Percentiles rank a stretch among this genome's conserved stretches.
Conservation (phyloP, 1,284 basidiomycete species). For the Vanrija sp. region DNA sequence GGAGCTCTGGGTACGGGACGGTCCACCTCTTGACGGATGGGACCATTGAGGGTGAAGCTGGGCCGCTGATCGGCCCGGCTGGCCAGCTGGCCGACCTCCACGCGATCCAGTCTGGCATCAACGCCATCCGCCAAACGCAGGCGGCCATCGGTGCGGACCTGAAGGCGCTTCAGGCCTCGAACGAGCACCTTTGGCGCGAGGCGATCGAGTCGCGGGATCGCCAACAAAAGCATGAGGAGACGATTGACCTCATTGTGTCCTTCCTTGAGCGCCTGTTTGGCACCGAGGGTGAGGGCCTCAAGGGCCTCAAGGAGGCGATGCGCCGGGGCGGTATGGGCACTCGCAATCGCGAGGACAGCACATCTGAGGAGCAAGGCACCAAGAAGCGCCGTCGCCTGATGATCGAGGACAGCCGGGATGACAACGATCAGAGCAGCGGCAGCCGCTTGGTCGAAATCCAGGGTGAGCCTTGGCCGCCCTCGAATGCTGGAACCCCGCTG, state of each 20-base stretch:
- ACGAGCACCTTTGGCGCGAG: slow-evolving; percentile 89
- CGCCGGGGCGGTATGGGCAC: slow-evolving; percentile 25
- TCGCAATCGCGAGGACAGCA: slow-evolving; percentile 27
- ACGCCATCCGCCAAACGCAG: slow-evolving; percentile 87
- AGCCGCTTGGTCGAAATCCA: slow-evolving; percentile 33
- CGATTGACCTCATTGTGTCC: slow-evolving; percentile 91
- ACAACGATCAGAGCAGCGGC: neutral
- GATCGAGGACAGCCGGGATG: slow-evolving; percentile 36
- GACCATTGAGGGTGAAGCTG: slow-evolving; percentile 37
- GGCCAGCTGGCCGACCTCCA: slow-evolving; percentile 36
- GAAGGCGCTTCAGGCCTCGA: slow-evolving; percentile 79
- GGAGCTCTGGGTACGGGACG: slow-evolving; percentile 10
- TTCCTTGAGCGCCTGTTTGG: slow-evolving; percentile 94
- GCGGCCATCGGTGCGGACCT: slow-evolving; percentile 81
- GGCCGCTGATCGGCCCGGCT: slow-evolving; percentile 22
- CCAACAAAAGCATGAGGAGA: slow-evolving; percentile 89
- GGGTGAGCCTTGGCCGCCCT: slow-evolving; percentile 23
- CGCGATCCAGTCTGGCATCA: slow-evolving; percentile 62
- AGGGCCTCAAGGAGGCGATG: slow-evolving; percentile 43
- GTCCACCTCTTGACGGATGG: slow-evolving; percentile 44
- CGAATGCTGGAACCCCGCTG: too few species aligned
- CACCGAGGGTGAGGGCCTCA: slow-evolving; percentile 44
- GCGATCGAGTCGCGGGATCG: slow-evolving; percentile 71
- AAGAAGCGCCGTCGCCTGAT: slow-evolving; percentile 42
- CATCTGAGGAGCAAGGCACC: slow-evolving; percentile 17